Conservation (phyloP, 768 basidiomycete species). For the Rhodotorula graminis region DNA sequence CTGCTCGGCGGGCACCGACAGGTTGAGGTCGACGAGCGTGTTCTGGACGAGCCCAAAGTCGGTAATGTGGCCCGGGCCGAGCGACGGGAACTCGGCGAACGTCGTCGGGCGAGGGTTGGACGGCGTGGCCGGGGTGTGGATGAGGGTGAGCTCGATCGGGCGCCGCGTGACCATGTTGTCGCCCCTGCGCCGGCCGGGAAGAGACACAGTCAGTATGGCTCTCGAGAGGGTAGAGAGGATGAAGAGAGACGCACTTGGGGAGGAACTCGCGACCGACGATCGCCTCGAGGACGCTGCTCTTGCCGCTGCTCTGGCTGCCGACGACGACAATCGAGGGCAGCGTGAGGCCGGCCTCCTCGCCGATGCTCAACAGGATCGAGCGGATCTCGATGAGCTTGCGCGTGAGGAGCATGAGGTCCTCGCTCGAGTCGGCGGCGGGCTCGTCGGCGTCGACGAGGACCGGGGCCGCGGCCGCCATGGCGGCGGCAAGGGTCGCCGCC, state of each 20-base stretch:
- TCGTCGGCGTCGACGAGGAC: slow-evolving; percentile 34
- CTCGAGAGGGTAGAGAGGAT: not conserved
- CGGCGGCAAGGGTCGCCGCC: not conserved
- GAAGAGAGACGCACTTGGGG: slow-evolving; percentile 69
- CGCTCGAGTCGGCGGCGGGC: slow-evolving; percentile 52
- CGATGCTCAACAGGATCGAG: slow-evolving; percentile 87
- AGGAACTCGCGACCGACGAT: slow-evolving; percentile 97
- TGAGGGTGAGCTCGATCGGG: slow-evolving; percentile 93
- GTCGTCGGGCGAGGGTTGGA: slow-evolving; percentile 59
- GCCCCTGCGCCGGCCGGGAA: slow-evolving; percentile 57
- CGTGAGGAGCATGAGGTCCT: slow-evolving; percentile 88
- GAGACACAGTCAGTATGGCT: not conserved
- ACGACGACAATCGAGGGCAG: slow-evolving; percentile 97
- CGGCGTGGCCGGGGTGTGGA: slow-evolving; percentile 71
- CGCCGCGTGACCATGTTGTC: slow-evolving; percentile 99
- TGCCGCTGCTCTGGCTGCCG: slow-evolving; percentile 96
- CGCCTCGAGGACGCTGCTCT: slow-evolving; percentile 94
- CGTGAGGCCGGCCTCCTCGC: slow-evolving; percentile 89
- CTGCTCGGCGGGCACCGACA: slow-evolving; percentile 81
- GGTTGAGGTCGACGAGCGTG: slow-evolving; percentile 88
- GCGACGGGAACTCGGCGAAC: slow-evolving; percentile 88
- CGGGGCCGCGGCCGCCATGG: slow-evolving; percentile 12
- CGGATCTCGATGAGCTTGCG: slow-evolving; percentile 93
- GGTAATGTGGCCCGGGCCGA: slow-evolving; percentile 76
- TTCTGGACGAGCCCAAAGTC: slow-evolving; percentile 89